Conservation (phyloP, 2,329 filamentous ascomycete species). For the Westerdykella sp. region DNA sequence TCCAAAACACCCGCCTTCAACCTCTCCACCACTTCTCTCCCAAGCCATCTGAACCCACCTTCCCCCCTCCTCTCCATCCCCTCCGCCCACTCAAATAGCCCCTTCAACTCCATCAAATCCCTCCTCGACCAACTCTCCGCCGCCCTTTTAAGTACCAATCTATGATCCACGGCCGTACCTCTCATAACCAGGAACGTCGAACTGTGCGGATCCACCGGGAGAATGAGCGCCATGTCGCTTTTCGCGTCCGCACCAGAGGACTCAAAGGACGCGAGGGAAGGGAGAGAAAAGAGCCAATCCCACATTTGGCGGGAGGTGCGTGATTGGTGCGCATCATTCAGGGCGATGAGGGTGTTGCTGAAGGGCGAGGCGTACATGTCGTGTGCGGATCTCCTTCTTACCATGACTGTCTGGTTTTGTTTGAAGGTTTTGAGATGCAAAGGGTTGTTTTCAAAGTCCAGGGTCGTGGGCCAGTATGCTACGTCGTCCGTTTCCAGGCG, state of each 20-base stretch:
- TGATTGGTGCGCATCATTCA: constrained; percentile 53
- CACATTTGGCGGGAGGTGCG: constrained; percentile 46
- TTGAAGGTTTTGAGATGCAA: constrained; percentile 59
- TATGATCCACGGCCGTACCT: constrained; percentile 62
- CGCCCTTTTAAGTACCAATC: constrained; percentile 54
- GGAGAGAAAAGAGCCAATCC: constrained; percentile 67
- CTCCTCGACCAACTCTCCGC: constrained; percentile 42
- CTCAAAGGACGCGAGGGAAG: constrained; percentile 42
- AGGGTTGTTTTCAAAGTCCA: constrained; percentile 64
- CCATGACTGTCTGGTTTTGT: constrained; percentile 64
- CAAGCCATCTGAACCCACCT: constrained; percentile 48
- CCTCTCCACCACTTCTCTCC: constrained; percentile 51
- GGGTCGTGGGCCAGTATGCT: constrained; percentile 72
- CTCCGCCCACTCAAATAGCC: constrained; percentile 64
- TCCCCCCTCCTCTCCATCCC: constrained; percentile 21
- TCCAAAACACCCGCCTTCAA: constrained; percentile 48
- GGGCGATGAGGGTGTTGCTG: constrained; percentile 64
- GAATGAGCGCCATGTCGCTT: constrained; percentile 52
- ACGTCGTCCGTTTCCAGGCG: constrained; percentile 57
- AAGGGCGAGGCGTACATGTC: constrained; percentile 62
- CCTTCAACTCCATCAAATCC: constrained; percentile 53
- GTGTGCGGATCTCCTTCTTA: constrained; percentile 56
- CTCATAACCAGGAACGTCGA: constrained; percentile 47
- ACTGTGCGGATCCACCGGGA: constrained; percentile 40
- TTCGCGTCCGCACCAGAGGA: constrained; percentile 23